phyloP scores from a whole-genome alignment of 1,139 yeast species.

The Magnusiomyces tetraspermus region DNA sequence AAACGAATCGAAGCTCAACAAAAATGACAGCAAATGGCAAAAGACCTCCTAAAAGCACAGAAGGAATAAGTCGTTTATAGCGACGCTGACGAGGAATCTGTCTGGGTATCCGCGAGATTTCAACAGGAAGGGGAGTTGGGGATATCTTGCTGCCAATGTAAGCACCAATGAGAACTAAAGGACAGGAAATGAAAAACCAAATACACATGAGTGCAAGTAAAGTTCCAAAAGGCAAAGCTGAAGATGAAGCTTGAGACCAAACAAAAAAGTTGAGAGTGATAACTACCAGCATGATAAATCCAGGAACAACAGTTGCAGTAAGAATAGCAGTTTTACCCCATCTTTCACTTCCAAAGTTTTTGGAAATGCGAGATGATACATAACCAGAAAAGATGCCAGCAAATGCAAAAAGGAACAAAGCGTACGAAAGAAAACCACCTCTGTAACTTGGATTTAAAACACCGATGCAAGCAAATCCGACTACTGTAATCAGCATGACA shows the following conservation, averaged over 20 bases:
- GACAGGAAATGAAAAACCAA: slow-evolving; percentile 59
- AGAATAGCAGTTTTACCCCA: slow-evolving; percentile 23
- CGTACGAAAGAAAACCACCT: slow-evolving; percentile 55
- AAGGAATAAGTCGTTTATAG: slow-evolving; percentile 27
- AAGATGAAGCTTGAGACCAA: slow-evolving; percentile 69
- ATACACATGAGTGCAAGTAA: slow-evolving; percentile 47
- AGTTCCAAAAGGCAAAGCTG: slow-evolving; percentile 70
- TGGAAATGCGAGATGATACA: slow-evolving; percentile 54
- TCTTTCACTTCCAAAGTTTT: slow-evolving; percentile 40
- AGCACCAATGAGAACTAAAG: slow-evolving; percentile 69
- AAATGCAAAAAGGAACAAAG: slow-evolving; percentile 50
- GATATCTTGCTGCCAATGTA: slow-evolving; percentile 41
- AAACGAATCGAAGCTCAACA: slow-evolving; percentile 65
- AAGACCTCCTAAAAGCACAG: slow-evolving; percentile 45
- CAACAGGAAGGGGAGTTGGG: slow-evolving; percentile 27
- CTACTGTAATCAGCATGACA: slow-evolving; percentile 54
- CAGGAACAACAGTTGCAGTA: slow-evolving; percentile 44
- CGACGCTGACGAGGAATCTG: slow-evolving; percentile 37
- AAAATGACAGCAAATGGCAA: slow-evolving; percentile 72
- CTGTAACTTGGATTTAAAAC: slow-evolving; percentile 51
- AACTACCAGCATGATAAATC: slow-evolving; percentile 43
- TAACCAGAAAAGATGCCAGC: slow-evolving; percentile 72
- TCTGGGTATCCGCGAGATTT: slow-evolving; percentile 29
- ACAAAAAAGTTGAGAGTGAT: slow-evolving; percentile 56
- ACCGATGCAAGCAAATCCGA: slow-evolving; percentile 49